phyloP scores from a whole-genome alignment of 1,284 basidiomycete genomes.

The Ustilago nuda region DNA sequence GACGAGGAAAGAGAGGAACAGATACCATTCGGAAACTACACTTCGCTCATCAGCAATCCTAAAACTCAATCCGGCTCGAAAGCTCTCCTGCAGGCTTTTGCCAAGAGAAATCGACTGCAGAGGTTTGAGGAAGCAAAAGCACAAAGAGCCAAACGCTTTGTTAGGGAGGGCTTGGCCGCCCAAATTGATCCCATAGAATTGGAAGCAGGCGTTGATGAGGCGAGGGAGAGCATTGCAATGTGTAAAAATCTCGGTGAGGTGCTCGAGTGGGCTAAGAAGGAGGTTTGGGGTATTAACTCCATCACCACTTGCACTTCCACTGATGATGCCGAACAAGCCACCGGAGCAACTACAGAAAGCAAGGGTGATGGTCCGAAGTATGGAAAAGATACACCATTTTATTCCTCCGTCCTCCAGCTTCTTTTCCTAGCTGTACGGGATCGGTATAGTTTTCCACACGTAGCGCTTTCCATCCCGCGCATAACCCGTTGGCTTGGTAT shows the following conservation, averaged over 20 bases:
- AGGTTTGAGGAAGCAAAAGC: conserved; percentile 25
- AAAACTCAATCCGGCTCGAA: conserved; percentile 25
- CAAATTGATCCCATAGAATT: conserved; percentile 33
- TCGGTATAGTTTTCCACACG: conserved; percentile 51
- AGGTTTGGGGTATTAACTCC: conserved; percentile 44
- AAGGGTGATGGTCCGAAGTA: conserved; percentile 22
- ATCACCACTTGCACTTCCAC: background rate
- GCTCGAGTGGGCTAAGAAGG: conserved; percentile 38
- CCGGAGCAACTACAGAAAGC: background rate
- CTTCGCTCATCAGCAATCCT: conserved; percentile 31
- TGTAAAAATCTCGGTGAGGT: conserved; percentile 49
- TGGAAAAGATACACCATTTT: conserved; percentile 58
- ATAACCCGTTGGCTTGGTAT: conserved; percentile 50
- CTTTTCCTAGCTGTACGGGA: conserved; percentile 59
- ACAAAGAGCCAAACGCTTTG: conserved; percentile 25
- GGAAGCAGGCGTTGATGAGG: conserved; percentile 53
- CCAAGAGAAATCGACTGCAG: conserved; percentile 29
- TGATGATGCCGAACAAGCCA: background rate
- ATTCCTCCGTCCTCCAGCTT: conserved; percentile 60
- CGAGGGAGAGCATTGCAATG: conserved; percentile 39
- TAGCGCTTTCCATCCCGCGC: conserved; percentile 49
- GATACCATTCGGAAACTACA: conserved; percentile 43
- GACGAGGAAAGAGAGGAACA: conserved; percentile 2
- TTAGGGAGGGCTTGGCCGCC: conserved; percentile 42
- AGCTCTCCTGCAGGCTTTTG: conserved; percentile 36